phyloP scores from a whole-genome alignment of 176 grass and related monocot species.

The Melocanna baccifera region DNA sequence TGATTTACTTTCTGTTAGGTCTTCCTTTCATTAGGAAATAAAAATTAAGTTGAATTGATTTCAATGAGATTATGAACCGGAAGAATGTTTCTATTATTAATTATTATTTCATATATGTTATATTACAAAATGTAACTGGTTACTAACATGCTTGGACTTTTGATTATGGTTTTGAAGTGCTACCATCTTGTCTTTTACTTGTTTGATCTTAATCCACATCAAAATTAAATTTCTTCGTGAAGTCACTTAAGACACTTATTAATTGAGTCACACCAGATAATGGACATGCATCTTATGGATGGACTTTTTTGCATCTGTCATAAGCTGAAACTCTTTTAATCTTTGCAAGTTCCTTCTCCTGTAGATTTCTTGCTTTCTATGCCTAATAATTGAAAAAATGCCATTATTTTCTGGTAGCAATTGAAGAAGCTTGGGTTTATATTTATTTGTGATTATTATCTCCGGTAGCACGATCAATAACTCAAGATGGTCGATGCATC shows the following conservation, averaged over 20 bases:
- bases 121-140: neutral
- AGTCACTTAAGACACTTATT: neutral
- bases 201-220: neutral
- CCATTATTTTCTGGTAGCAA: slow-evolving; percentile 4
- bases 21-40: neutral
- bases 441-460: slow-evolving; percentile 12
- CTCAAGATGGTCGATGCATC: neutral
- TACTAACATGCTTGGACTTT: neutral
- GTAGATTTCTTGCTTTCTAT: slow-evolving; percentile 4
- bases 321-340: slow-evolving; percentile 9
- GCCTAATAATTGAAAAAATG: neutral
- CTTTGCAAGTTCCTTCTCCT: neutral
- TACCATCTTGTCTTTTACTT: slow-evolving; percentile 19
- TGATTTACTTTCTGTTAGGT: neutral
- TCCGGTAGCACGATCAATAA: neutral
- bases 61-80: neutral
- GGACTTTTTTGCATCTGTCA: neutral
- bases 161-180: neutral
- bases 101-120: neutral
- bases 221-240: neutral
- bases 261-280: neutral
- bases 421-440: neutral
- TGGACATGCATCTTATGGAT: neutral
- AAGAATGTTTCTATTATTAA: slow-evolving; percentile 2
- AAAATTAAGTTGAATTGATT: slow-evolving; percentile 1